Percentiles rank a stretch among this genome's conserved stretches.
Evolutionary conservation across 2,329 filamentous ascomycete species (phyloP).

Genomic region (Leptographium lundbergii): DNA sequence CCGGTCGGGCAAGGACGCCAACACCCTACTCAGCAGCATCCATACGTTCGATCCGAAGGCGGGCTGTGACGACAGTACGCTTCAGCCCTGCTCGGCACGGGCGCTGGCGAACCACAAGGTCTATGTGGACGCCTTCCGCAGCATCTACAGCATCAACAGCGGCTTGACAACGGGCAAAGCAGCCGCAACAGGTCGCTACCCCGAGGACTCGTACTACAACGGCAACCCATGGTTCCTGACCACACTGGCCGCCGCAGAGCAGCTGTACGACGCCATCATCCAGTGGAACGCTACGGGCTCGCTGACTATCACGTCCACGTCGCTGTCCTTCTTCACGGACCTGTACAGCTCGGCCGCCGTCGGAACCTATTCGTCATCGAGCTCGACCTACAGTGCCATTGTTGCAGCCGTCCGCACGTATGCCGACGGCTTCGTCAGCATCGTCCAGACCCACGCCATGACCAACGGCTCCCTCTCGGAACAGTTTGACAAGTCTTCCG

Average conservation of each 20-base stretch:
- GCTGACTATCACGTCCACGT: conserved; percentile 51
- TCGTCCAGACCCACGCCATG: conserved; percentile 50
- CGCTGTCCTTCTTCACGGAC: conserved; percentile 59
- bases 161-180: conserved; percentile 48
- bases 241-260: conserved; percentile 66
- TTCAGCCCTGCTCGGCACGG: conserved; percentile 62
- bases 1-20: conserved; percentile 58
- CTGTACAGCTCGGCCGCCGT: conserved; percentile 42
- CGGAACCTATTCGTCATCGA: conserved; percentile 44
- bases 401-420: conserved; percentile 43
- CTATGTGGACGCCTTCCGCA: conserved; percentile 63
- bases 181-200: conserved; percentile 52
- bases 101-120: conserved; percentile 66
- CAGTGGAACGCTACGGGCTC: conserved; percentile 53
- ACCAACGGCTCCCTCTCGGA: conserved; percentile 53
- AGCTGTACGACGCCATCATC: conserved; percentile 64
- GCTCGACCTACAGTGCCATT: conserved; percentile 34
- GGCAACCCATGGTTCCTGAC: conserved; percentile 67
- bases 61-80: conserved; percentile 55
- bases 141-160: conserved; percentile 54
- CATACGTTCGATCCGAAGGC: conserved; percentile 56
- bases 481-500: conserved; percentile 45
- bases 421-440: conserved; percentile 47
- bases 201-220: conserved; percentile 61
- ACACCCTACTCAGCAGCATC: conserved; percentile 54